Base-by-base conservation (phyloP, 371 early-diverging fungal species). In the Mortierella sp. region DNA sequence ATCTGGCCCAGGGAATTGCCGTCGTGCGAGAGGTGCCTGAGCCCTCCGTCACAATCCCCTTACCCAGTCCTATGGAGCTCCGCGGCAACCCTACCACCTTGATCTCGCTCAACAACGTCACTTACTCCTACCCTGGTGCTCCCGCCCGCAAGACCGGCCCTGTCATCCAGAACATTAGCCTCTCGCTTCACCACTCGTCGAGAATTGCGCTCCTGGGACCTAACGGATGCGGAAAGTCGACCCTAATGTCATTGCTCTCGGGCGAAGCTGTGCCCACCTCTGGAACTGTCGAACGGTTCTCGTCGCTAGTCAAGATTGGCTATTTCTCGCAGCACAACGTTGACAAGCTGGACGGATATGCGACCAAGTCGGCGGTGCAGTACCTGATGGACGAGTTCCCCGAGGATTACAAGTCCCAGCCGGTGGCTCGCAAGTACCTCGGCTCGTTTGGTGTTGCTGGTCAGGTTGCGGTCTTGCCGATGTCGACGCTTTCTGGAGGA, bases 171-270 rank as follows among this genome's bases (percentile, higher is more conserved):
- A 88, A 92, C 71, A 90, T 95, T 70, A 93, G 93, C 2, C 88
- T 97, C 4, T 91, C 90, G 29, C 85, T 97, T 48, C 92, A 91
- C 38, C 90, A 88, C 11, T 90, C 90, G 11, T 87, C 91, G 4
- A 88, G 95, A 7, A 90, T 96, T 54, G 96, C 90, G 1, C 89
- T 97, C 38, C 83, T 96, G n/a, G 96, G 96, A 11, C 90, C 92
- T 1, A 97, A 97, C 87, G 97, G 96, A 49, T 88, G 90, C 75
- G 97, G 98, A 58, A 98, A 98, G 83, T 91, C 96, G 24, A 97
- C 98, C 1, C 84, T 97, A 46, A 88, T 97, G 81, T 91, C 95
- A n/a, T 75, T 97, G 71, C 74, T 98, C 35, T 85, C 91, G 0
- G 94, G 94, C 4, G 88, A 89, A n/a, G 83, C 89, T 0, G 56